Evolutionary conservation across 768 basidiomycete genomes (phyloP).

Genomic region (Rhodotorula diobovata): DNA sequence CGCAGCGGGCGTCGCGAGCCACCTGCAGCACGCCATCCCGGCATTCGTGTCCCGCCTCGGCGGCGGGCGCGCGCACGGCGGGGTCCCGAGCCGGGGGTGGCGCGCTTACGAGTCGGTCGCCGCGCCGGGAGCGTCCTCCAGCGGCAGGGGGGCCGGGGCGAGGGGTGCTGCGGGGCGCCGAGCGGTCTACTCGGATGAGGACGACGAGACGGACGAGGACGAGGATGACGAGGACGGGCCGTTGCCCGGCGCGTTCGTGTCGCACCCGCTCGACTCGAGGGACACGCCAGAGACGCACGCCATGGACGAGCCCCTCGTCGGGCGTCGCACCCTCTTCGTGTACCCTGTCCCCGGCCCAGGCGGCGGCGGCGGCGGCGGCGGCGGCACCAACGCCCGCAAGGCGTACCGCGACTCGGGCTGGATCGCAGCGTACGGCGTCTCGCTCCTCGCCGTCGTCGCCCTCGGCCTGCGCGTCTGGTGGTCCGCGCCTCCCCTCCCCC

Average conservation of each 20-base stretch:
- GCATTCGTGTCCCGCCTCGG: slow-evolving; percentile 19
- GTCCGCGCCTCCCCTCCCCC: background rate
- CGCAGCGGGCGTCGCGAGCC: background rate
- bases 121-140: background rate
- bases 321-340: slow-evolving; percentile 19
- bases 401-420: slow-evolving; percentile 25
- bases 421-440: slow-evolving; percentile 31
- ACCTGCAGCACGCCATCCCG: slow-evolving; percentile 6
- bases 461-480: slow-evolving; percentile 18
- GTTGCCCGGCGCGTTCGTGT: slow-evolving; percentile 26
- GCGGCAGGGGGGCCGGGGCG: background rate
- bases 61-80: too few relatives aligned
- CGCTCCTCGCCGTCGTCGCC: background rate
- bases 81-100: slow-evolving; percentile 21
- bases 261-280: background rate
- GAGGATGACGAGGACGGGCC: slow-evolving; percentile 10
- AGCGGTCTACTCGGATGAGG: slow-evolving; percentile 14
- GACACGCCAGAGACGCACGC: background rate
- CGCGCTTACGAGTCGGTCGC: slow-evolving; percentile 28
- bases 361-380: background rate
- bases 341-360: slow-evolving; percentile 7
- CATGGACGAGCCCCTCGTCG: slow-evolving; percentile 22
- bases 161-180: background rate
- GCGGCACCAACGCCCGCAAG: background rate
- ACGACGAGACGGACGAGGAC: slow-evolving; percentile 9